Evolutionary conservation across 192 early-diverging fungal genomes (phyloP).

Genomic region (Coemansia sp.): DNA sequence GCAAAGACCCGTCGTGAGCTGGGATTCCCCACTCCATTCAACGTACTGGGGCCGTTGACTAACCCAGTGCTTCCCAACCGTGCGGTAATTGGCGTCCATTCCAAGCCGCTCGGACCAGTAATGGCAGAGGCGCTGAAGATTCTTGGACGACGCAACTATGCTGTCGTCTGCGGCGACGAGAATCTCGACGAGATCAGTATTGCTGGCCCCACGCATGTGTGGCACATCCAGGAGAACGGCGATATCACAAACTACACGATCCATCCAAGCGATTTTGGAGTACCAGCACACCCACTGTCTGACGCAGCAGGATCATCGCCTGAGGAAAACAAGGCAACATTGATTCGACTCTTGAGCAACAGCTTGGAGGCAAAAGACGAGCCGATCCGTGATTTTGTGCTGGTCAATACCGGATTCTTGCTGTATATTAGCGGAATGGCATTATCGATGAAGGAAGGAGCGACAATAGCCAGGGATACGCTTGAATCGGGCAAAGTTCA

Average conservation of each 20-base stretch:
- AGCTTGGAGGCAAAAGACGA: conserved; percentile 57
- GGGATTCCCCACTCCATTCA: conserved; percentile 92
- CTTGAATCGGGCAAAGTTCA: conserved; percentile 72
- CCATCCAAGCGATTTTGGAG: conserved; percentile 86
- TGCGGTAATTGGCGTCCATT: conserved; percentile 90
- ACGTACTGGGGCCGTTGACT: conserved; percentile 87
- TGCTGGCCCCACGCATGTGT: conserved; percentile 84
- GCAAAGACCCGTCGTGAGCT: conserved; percentile 77
- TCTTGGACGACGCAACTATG: conserved; percentile 74
- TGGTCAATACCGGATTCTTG: conserved; percentile 88
- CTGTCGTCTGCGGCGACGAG: conserved; percentile 90
- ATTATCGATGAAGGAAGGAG: conserved; percentile 70
- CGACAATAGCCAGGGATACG: conserved; percentile 69
- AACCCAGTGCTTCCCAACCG: conserved; percentile 84
- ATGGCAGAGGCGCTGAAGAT: conserved; percentile 83
- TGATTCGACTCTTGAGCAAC: conserved; percentile 69
- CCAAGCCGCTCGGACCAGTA: conserved; percentile 69
- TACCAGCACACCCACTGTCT: conserved; percentile 69
- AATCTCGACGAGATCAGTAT: conserved; percentile 92
- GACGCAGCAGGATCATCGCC: conserved; percentile 68
- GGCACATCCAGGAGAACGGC: conserved; percentile 69
- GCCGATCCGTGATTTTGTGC: conserved; percentile 86
- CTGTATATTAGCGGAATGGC: conserved; percentile 80
- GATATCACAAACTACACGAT: conserved; percentile 65
- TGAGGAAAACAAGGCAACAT: conserved; percentile 73